Conservation (phyloP, 2,329 filamentous ascomycete species). For the Colletotrichum filicis region DNA sequence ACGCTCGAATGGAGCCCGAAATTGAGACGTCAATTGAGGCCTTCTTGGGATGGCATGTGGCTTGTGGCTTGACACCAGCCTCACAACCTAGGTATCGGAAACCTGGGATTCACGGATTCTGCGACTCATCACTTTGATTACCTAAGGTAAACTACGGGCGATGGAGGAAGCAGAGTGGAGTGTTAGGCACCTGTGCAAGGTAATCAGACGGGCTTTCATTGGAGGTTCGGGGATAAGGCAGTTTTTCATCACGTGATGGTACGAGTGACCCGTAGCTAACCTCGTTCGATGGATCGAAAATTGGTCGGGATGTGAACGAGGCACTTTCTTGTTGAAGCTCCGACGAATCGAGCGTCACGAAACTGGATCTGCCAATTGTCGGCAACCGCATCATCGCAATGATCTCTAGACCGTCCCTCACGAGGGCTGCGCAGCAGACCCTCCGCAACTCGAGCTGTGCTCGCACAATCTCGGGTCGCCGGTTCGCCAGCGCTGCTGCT, state of each 20-base stretch:
- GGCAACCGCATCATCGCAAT: slow-evolving; percentile 68
- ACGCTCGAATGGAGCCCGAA: neutral
- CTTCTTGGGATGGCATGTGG: slow-evolving; percentile 9
- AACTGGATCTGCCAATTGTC: slow-evolving; percentile 59
- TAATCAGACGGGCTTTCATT: slow-evolving; percentile 33
- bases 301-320: slow-evolving; percentile 37
- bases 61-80: slow-evolving; percentile 16
- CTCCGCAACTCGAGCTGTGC: slow-evolving; percentile 68
- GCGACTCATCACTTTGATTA: slow-evolving; percentile 12
- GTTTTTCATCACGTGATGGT: slow-evolving; percentile 15
- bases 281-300: slow-evolving; percentile 37
- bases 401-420: slow-evolving; percentile 71
- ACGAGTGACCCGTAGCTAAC: slow-evolving; percentile 35
- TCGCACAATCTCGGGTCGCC: slow-evolving; percentile 60
- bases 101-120: neutral
- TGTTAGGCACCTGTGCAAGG: slow-evolving; percentile 4
- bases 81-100: neutral
- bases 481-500: slow-evolving; percentile 68
- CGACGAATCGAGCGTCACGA: slow-evolving; percentile 37
- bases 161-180: slow-evolving; percentile 8
- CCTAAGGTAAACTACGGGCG: neutral
- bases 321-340: slow-evolving; percentile 38
- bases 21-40: slow-evolving; percentile 2
- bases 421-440: slow-evolving; percentile 68
- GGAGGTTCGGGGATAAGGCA: slow-evolving; percentile 20